Evolutionary conservation across 768 basidiomycete species (phyloP).

Genomic region (Leucocoprinus birnbaumii): DNA sequence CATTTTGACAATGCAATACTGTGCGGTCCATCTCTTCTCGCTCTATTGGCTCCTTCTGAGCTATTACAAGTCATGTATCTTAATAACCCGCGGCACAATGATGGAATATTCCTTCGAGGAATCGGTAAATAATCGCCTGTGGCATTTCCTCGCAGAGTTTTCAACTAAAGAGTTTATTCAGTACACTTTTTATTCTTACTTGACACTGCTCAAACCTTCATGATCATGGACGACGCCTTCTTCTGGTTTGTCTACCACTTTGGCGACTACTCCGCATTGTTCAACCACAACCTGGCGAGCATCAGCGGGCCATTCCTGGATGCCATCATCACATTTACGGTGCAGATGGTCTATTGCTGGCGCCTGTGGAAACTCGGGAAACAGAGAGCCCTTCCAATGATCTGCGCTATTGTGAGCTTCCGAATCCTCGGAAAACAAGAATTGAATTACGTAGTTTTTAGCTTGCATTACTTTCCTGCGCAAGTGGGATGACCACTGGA

Average conservation of each 20-base stretch:
- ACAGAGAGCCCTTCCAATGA: neutral
- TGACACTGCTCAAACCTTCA: constrained; percentile 7
- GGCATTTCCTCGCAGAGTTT: no score
- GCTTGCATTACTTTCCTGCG: neutral
- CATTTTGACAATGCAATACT: no score
- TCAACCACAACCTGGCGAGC: neutral
- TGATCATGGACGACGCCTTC: constrained; percentile 8
- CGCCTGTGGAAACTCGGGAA: neutral
- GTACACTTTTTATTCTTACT: constrained; percentile 5
- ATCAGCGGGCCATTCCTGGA: constrained; percentile 3
- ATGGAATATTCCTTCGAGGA: no score
- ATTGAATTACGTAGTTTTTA: neutral
- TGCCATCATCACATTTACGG: constrained; percentile 1
- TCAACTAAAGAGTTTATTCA: no score
- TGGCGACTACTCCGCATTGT: neutral
- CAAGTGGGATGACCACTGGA: neutral
- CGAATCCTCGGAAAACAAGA: neutral
- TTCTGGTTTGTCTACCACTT: constrained; percentile 7
- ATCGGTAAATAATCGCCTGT: no score
- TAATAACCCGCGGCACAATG: no score
- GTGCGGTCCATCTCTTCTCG: no score
- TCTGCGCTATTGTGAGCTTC: neutral
- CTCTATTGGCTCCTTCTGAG: no score
- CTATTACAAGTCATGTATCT: no score
- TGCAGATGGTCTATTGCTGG: constrained; percentile 8